These are phyloP conservation scores for Hymenoscyphus infarciens DNA, from an alignment of 2,329 filamentous ascomycete genomes.

Conservation along the genomic window DNA sequence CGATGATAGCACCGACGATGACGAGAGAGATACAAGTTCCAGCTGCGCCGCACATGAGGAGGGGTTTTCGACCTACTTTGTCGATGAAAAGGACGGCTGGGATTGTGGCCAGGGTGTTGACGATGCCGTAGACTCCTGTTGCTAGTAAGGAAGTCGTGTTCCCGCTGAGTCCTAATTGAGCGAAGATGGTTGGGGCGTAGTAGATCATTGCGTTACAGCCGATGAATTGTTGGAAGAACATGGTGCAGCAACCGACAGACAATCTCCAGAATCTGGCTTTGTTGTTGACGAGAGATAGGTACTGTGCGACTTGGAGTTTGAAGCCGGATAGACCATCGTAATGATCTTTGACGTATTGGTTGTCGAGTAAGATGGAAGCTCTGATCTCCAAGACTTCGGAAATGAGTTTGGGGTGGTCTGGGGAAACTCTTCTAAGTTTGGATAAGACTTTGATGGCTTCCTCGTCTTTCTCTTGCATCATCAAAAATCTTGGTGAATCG, in stretches of 20 bases:
- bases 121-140: slow-evolving; percentile 55
- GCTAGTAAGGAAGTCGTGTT: slow-evolving; percentile 49
- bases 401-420: slow-evolving; percentile 48
- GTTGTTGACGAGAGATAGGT: slow-evolving; percentile 21
- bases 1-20: slow-evolving; percentile 53
- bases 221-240: slow-evolving; percentile 37
- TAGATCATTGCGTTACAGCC: slow-evolving; percentile 32
- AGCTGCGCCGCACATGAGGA: slow-evolving; percentile 43
- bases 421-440: slow-evolving; percentile 44
- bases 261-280: slow-evolving; percentile 23
- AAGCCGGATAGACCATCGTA: slow-evolving; percentile 39
- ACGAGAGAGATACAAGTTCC: slow-evolving; percentile 52
- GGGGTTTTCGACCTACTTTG: slow-evolving; percentile 36
- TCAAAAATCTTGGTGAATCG: slow-evolving; percentile 55
- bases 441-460: slow-evolving; percentile 50
- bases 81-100: slow-evolving; percentile 37
- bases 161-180: slow-evolving; percentile 40
- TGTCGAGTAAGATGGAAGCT: slow-evolving; percentile 55
- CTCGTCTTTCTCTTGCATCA: slow-evolving; percentile 51
- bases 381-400: slow-evolving; percentile 58
- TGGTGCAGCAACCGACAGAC: slow-evolving; percentile 24
- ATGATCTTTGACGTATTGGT: slow-evolving; percentile 46
- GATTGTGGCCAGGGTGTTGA: slow-evolving; percentile 46
- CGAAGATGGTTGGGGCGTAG: slow-evolving; percentile 47
- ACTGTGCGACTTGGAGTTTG: slow-evolving; percentile 20